These are phyloP conservation scores for Amauroascus verrucosus DNA, from an alignment of 2,329 filamentous ascomycete species.

Conservation along the genomic window DNA sequence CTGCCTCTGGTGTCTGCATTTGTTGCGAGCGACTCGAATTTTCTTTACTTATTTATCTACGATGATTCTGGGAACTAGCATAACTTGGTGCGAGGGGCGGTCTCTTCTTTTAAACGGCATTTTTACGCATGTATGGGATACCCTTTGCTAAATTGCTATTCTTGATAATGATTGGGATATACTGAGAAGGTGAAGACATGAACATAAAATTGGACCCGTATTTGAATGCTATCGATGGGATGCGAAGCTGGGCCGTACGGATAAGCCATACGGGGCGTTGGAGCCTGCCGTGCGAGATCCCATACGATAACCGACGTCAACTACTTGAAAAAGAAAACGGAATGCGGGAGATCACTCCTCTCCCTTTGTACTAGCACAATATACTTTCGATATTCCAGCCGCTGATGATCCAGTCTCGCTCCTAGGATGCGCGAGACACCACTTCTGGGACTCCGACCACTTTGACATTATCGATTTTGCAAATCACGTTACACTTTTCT, in stretches of 20 bases:
- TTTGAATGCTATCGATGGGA: no score
- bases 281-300: no score
- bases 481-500: conserved; percentile 13
- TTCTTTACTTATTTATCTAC: neutral
- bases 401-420: neutral
- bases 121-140: conserved; percentile 4
- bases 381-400: neutral
- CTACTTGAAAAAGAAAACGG: no score
- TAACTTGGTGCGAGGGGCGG: neutral
- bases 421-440: conserved; percentile 7
- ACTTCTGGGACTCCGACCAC: conserved; percentile 16
- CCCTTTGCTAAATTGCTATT: neutral
- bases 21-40: no score
- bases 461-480: conserved; percentile 17
- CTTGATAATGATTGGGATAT: neutral
- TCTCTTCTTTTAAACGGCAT: neutral
- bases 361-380: neutral
- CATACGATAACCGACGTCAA: no score
- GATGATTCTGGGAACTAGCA: neutral
- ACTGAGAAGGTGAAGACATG: neutral
- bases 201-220: no score
- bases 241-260: no score
- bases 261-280: no score
- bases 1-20: no score
- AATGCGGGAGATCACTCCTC: no score